Conservation (phyloP, 768 basidiomycete genomes). For the Phylloporus arenicola region DNA sequence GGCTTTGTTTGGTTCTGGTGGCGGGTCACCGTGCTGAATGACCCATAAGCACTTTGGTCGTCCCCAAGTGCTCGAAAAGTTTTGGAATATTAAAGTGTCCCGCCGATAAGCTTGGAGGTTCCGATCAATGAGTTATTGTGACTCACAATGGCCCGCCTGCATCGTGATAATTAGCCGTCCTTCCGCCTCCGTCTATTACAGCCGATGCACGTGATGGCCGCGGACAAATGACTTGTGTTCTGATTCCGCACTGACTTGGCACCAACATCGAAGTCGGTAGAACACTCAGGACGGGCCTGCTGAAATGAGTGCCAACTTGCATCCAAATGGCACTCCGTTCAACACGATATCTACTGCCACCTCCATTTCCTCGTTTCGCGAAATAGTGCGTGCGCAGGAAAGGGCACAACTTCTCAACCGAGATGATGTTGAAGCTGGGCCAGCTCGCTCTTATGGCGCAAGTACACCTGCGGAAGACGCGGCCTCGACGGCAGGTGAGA, state of each 20-base stretch:
- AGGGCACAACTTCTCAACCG: slow-evolving; percentile 19
- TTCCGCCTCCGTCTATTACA: too few species aligned
- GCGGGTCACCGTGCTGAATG: slow-evolving; percentile 7
- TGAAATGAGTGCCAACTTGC: slow-evolving; percentile 11
- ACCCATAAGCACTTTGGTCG: slow-evolving; percentile 4
- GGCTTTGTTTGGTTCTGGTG: slow-evolving; percentile 27
- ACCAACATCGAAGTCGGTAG: neutral
- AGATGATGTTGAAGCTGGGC: slow-evolving; percentile 25
- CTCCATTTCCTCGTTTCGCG: slow-evolving; percentile 24
- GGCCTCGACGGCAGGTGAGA: slow-evolving; percentile 17
- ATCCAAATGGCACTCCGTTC: slow-evolving; percentile 7
- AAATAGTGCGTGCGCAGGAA: slow-evolving; percentile 20
- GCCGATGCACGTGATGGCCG: slow-evolving; percentile 4
- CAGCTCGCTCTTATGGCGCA: slow-evolving; percentile 15
- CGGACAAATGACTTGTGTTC: neutral
- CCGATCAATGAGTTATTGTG: too few species aligned
- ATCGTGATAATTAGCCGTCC: too few species aligned
- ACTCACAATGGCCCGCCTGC: too few species aligned
- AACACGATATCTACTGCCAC: slow-evolving; percentile 26
- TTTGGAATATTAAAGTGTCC: too few species aligned
- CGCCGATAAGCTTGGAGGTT: too few species aligned
- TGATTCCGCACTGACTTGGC: neutral
- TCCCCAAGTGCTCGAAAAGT: too few species aligned
- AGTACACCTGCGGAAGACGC: slow-evolving; percentile 13
- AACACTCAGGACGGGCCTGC: neutral